phyloP scores from a whole-genome alignment of 768 basidiomycete species.

The Amanita jacksonii region DNA sequence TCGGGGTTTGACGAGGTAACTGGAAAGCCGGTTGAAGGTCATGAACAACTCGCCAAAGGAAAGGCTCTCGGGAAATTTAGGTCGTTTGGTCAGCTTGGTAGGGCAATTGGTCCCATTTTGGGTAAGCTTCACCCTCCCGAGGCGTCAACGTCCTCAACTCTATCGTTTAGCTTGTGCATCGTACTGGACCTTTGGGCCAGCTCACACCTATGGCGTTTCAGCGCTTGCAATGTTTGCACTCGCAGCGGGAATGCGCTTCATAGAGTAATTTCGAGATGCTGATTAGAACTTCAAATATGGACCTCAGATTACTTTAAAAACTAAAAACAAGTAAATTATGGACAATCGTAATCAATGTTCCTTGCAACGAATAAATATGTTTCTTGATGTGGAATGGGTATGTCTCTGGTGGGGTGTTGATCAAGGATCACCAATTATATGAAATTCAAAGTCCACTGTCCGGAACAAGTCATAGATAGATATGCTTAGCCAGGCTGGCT shows the following conservation, averaged over 20 bases:
- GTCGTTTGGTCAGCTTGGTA: constrained; percentile 89
- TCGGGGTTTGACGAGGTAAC: constrained; percentile 42
- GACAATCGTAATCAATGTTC: too few relatives aligned
- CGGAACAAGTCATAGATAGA: too few relatives aligned
- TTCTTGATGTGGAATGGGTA: too few relatives aligned
- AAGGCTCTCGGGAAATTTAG: constrained; percentile 79
- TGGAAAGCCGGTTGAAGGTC: constrained; percentile 43
- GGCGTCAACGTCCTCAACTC: constrained; percentile 15
- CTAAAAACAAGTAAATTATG: too few relatives aligned
- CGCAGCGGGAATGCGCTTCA: constrained; percentile 42
- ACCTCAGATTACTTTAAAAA: too few relatives aligned
- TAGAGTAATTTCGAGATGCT: constrained; percentile 26
- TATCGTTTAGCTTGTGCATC: constrained; percentile 59
- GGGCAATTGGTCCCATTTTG: constrained; percentile 87
- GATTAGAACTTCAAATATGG: too few relatives aligned
- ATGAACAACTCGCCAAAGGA: constrained; percentile 73
- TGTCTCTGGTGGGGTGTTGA: too few relatives aligned
- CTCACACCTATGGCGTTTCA: constrained; percentile 58
- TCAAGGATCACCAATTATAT: too few relatives aligned
- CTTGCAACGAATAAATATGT: too few relatives aligned
- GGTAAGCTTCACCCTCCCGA: constrained; percentile 34
- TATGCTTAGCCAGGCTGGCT: too few relatives aligned
- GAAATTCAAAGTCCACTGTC: too few relatives aligned
- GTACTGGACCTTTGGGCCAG: constrained; percentile 85
- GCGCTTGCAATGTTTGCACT: constrained; percentile 58